A percentile compares a stretch with the other conserved stretches of the same genome.
phyloP scores from a whole-genome alignment of 768 basidiomycete genomes.

The Mycena rebaudengoi region DNA sequence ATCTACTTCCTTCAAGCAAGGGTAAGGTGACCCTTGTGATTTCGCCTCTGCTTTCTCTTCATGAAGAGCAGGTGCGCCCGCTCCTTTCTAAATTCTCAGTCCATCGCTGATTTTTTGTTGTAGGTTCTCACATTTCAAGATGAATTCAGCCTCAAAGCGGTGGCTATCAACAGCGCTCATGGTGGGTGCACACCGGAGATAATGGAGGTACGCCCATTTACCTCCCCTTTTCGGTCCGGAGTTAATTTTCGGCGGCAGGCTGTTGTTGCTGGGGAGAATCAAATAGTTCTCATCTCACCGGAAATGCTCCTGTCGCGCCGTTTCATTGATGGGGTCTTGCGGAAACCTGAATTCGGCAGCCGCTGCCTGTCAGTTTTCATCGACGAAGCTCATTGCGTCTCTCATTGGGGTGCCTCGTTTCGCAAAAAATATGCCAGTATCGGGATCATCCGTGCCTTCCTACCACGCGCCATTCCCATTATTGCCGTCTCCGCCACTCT shows the following conservation, averaged over 20 bases:
- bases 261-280: background rate
- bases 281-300: conserved; percentile 3
- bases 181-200: conserved; percentile 12
- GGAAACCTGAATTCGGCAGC: conserved; percentile 4
- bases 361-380: conserved; percentile 11
- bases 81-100: background rate
- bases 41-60: conserved; percentile 5
- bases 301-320: conserved; percentile 10
- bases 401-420: conserved; percentile 46
- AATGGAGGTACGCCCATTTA: background rate
- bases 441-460: conserved; percentile 38
- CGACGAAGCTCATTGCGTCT: conserved; percentile 47
- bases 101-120: background rate
- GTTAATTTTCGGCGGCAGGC: background rate
- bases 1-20: conserved; percentile 10
- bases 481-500: conserved; percentile 47
- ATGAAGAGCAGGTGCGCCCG: conserved; percentile 6
- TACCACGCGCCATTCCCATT: conserved; percentile 38
- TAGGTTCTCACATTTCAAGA: background rate
- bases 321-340: conserved; percentile 9
- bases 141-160: conserved; percentile 8
- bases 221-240: background rate
- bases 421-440: conserved; percentile 40
- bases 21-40: conserved; percentile 8
- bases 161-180: conserved; percentile 11